Percentiles rank a stretch among this genome's conserved stretches.
phyloP scores from a whole-genome alignment of 1,139 yeast genomes.

The Lodderomyces metapsilosis region DNA sequence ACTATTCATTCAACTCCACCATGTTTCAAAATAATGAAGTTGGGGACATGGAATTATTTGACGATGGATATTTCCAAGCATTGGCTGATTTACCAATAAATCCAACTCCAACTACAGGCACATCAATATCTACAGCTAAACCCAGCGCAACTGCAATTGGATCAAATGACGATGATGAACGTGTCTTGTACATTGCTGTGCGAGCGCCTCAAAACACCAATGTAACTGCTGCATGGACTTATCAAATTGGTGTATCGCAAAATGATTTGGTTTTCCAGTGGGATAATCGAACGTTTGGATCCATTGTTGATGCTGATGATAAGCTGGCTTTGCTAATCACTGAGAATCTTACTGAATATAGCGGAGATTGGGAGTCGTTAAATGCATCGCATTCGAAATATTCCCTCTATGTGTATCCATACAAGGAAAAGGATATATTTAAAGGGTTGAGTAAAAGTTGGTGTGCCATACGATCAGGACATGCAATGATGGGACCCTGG shows the following conservation, averaged over 20 bases:
- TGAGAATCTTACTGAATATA: conserved; percentile 46
- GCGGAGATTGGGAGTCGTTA: conserved; percentile 16
- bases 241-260: conserved; percentile 71
- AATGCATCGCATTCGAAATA: conserved; percentile 37
- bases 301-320: conserved; percentile 71
- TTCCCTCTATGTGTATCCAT: conserved; percentile 47
- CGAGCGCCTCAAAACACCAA: conserved; percentile 44
- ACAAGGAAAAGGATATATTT: conserved; percentile 38
- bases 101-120: not conserved
- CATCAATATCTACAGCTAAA: conserved; percentile 3
- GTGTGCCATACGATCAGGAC: conserved; percentile 66
- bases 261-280: conserved; percentile 66
- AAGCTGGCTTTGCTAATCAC: conserved; percentile 68
- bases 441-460: conserved; percentile 55
- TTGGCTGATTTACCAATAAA: conserved; percentile 35
- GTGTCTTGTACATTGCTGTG: conserved; percentile 48
- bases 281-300: conserved; percentile 60
- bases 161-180: conserved; percentile 9
- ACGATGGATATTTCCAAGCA: conserved; percentile 56
- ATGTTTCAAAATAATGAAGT: conserved; percentile 31
- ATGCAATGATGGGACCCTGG: conserved; percentile 27
- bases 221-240: conserved; percentile 48
- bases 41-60: conserved; percentile 32
- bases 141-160: no score
- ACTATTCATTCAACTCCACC: conserved; percentile 48